Evolutionary conservation across 116 monocot genomes (phyloP).

Genomic region (Trichopus zeylanicus): DNA sequence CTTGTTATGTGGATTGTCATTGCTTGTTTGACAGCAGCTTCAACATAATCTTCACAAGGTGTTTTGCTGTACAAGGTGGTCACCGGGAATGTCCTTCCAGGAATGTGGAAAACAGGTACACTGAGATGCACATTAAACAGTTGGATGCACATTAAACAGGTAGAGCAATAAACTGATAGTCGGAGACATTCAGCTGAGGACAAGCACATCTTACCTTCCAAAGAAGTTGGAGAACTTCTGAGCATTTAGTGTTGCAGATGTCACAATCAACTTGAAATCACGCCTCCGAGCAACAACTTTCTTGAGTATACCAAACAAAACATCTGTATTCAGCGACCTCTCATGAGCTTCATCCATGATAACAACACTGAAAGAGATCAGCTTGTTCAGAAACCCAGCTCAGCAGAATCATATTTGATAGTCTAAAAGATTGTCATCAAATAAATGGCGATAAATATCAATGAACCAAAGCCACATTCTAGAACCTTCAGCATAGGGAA

Average conservation of each 20-base stretch:
- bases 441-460: no score
- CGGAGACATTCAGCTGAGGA: no score
- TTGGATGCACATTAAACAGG: no score
- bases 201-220: constrained; percentile 42
- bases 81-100: constrained; percentile 88
- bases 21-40: constrained; percentile 87
- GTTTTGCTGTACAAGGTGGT: constrained; percentile 79
- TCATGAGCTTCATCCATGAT: constrained; percentile 98
- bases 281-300: constrained; percentile 82
- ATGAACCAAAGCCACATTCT: no score
- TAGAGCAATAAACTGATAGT: no score
- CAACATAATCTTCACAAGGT: constrained; percentile 91
- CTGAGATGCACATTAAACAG: constrained; percentile 11
- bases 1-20: constrained; percentile 87
- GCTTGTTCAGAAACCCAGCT: not conserved
- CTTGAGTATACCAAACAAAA: constrained; percentile 87
- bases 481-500: no score
- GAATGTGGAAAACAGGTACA: constrained; percentile 79
- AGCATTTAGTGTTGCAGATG: constrained; percentile 91
- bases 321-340: constrained; percentile 82
- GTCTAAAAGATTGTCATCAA: no score
- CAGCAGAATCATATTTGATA: not conserved
- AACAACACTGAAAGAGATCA: constrained; percentile 47
- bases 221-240: constrained; percentile 89
- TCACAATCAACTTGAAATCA: constrained; percentile 94